These are phyloP conservation scores for Cymodocea nodosa DNA, from an alignment of 116 monocot genomes.

Conservation along the genomic window DNA sequence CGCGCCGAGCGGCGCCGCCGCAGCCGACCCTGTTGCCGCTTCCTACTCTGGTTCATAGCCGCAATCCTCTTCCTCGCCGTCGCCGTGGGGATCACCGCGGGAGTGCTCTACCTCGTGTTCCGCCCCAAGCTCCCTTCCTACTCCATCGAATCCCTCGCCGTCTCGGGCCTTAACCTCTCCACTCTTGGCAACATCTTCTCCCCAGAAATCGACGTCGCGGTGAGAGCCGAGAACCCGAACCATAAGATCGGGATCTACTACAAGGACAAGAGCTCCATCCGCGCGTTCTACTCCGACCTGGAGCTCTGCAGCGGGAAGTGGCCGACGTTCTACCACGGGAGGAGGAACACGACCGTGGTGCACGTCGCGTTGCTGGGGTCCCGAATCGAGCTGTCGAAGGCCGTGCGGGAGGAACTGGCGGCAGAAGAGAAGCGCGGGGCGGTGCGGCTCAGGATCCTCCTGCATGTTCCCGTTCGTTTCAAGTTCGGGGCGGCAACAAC, in stretches of 20 bases:
- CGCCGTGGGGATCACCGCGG: slow-evolving; percentile 16
- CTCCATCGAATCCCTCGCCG: slow-evolving; percentile 24
- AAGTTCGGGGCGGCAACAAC: slow-evolving; percentile 17
- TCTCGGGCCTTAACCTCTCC: slow-evolving; percentile 8
- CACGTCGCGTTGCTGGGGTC: slow-evolving; percentile 12
- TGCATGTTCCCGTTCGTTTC: slow-evolving; percentile 28
- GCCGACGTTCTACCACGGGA: slow-evolving; percentile 28
- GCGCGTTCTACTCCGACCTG: slow-evolving; percentile 14
- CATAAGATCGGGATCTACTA: slow-evolving; percentile 29
- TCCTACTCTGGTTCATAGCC: slow-evolving; percentile 11
- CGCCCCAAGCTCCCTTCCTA: slow-evolving; percentile 26
- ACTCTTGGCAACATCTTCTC: not conserved
- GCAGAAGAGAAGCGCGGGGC: slow-evolving; percentile 9
- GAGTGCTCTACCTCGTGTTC: slow-evolving; percentile 29
- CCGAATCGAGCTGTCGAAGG: slow-evolving; percentile 12
- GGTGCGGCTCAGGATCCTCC: slow-evolving; percentile 22
- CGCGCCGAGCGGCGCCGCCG: slow-evolving; percentile 6
- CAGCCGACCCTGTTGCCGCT: slow-evolving; percentile 14
- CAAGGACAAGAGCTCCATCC: slow-evolving; percentile 16
- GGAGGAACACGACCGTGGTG: slow-evolving; percentile 24
- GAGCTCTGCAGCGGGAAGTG: slow-evolving; percentile 18
- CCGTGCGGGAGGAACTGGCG: slow-evolving; percentile 6
- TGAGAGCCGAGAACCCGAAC: slow-evolving; percentile 38
- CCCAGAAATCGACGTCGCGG: slow-evolving; percentile 23
- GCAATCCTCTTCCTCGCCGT: slow-evolving; percentile 7